Percentiles rank a stretch among this genome's conserved stretches.
These are phyloP conservation scores for Trypethelium eluteriae DNA, from an alignment of 495 filamentous ascomycete genomes.

Conservation along the genomic window DNA sequence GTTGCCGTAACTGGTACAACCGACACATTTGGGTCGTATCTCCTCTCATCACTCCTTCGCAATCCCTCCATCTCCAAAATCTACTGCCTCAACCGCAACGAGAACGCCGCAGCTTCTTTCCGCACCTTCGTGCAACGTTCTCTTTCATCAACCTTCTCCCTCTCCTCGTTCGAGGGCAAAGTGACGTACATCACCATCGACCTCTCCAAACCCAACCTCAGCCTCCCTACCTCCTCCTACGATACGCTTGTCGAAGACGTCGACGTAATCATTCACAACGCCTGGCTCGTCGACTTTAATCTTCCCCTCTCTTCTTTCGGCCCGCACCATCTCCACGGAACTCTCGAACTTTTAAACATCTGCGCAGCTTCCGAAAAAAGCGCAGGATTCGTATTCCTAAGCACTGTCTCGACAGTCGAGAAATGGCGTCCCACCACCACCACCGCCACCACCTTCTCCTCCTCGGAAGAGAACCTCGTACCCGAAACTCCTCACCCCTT, in stretches of 20 bases:
- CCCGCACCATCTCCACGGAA: neutral
- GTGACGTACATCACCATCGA: constrained; percentile 26
- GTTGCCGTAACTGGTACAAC: constrained; percentile 21
- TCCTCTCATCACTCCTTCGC: constrained; percentile 9
- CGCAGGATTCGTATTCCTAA: too few species aligned
- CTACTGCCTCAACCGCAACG: constrained; percentile 18
- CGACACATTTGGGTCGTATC: constrained; percentile 15
- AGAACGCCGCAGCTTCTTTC: constrained; percentile 6
- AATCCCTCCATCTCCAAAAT: constrained; percentile 5
- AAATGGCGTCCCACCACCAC: too few species aligned
- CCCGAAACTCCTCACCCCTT: too few species aligned
- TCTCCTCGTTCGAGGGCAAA: neutral
- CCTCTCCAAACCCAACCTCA: constrained; percentile 21
- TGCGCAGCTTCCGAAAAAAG: neutral
- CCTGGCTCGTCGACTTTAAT: constrained; percentile 45
- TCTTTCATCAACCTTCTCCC: neutral
- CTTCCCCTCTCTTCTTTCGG: constrained; percentile 31
- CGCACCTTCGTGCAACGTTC: neutral
- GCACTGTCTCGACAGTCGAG: too few species aligned
- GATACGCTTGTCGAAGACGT: constrained; percentile 16
- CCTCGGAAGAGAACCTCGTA: too few species aligned
- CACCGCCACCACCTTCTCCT: too few species aligned
- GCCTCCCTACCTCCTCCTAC: constrained; percentile 22
- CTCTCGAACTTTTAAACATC: neutral
- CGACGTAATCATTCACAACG: constrained; percentile 41